These are phyloP conservation scores for Pachysandra terminalis DNA, from an alignment of 164 flowering plant species.

Conservation along the genomic window DNA sequence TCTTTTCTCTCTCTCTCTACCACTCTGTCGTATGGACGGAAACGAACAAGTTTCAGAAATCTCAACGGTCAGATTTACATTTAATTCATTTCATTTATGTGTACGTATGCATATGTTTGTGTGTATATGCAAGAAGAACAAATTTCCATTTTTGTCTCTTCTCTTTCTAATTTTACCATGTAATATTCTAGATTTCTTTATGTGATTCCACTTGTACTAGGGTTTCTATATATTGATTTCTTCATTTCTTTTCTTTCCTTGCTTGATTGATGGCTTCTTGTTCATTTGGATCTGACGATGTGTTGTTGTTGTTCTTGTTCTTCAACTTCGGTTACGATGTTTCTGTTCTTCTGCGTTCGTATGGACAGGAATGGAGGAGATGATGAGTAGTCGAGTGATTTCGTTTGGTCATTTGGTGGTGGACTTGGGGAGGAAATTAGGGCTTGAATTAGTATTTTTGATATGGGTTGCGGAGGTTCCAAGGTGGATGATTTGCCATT, in stretches of 20 bases:
- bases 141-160: neutral
- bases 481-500: slow-evolving; percentile 64
- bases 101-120: no score
- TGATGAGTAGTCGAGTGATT: neutral
- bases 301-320: neutral
- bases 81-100: neutral
- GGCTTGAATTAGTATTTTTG: slow-evolving; percentile 16
- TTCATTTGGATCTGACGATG: slow-evolving; percentile 1
- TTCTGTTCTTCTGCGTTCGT: neutral
- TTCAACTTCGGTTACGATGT: neutral
- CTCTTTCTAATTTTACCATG: slow-evolving; percentile 1
- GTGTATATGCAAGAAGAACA: neutral
- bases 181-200: neutral
- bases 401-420: neutral
- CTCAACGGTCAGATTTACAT: slow-evolving; percentile 32
- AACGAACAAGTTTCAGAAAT: slow-evolving; percentile 2
- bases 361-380: slow-evolving; percentile 10
- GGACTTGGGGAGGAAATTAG: slow-evolving; percentile 2
- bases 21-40: slow-evolving; percentile 26
- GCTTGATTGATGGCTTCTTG: neutral
- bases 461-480: slow-evolving; percentile 88
- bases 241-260: neutral
- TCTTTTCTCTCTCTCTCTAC: slow-evolving; percentile 1
- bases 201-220: neutral
- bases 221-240: slow-evolving; percentile 7